Conservation (phyloP, 2,329 filamentous ascomycete species). For the Penicillium sp. region DNA sequence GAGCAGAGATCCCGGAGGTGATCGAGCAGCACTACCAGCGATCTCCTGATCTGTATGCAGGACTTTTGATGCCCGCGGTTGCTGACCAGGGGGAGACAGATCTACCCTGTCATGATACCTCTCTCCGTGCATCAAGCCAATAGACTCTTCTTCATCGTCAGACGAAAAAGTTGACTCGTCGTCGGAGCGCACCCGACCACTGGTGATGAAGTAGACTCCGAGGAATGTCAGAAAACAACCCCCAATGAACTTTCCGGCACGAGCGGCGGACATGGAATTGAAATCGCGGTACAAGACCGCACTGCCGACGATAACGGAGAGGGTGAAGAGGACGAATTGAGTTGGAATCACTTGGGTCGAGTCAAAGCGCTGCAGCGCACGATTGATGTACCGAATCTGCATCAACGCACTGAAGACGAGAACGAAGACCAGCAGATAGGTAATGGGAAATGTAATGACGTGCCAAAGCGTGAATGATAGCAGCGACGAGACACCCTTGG, state of each 20-base stretch:
- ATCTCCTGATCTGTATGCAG: conserved; percentile 11
- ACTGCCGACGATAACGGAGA: conserved; percentile 91
- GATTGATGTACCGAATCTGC: conserved; percentile 96
- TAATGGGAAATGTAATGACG: conserved; percentile 85
- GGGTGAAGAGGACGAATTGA: conserved; percentile 93
- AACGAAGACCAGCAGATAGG: conserved; percentile 75
- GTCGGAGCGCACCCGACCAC: conserved; percentile 58
- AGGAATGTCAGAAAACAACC: conserved; percentile 90
- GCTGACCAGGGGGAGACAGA: conserved; percentile 23
- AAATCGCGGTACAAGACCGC: conserved; percentile 93
- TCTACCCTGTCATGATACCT: conserved; percentile 34
- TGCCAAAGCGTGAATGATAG: conserved; percentile 85
- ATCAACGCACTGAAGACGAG: conserved; percentile 81
- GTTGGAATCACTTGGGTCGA: conserved; percentile 97
- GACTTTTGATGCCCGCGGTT: conserved; percentile 16
- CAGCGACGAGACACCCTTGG: conserved; percentile 93
- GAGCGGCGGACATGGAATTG: conserved; percentile 67
- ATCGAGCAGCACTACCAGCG: conserved; percentile 19
- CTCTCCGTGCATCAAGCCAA: conserved; percentile 38
- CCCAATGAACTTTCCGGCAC: conserved; percentile 77
- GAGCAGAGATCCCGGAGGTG: conserved; percentile 31
- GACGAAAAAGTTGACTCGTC: conserved; percentile 61
- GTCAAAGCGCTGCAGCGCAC: conserved; percentile 82
- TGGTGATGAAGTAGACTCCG: conserved; percentile 96
- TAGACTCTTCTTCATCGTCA: conserved; percentile 55